These are phyloP conservation scores for Sporothrix inflata DNA, from an alignment of 2,329 filamentous ascomycete species.

Conservation along the genomic window DNA sequence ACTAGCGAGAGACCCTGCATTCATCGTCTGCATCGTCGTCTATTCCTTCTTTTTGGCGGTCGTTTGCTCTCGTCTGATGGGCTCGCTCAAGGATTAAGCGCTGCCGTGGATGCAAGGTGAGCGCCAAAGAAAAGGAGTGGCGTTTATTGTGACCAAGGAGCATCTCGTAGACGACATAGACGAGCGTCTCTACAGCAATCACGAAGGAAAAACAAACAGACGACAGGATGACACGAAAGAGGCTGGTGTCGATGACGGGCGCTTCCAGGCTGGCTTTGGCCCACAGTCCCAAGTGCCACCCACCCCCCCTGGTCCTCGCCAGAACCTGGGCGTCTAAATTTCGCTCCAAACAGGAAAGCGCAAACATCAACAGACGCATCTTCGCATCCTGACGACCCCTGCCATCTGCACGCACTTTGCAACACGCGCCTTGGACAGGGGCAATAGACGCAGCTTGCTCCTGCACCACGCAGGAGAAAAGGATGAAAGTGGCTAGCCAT, in stretches of 20 bases:
- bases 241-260: background rate
- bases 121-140: background rate
- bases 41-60: background rate
- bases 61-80: background rate
- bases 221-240: background rate
- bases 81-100: background rate
- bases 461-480: background rate
- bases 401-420: background rate
- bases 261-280: background rate
- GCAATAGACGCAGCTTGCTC: background rate
- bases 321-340: slow-evolving; percentile 3
- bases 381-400: background rate
- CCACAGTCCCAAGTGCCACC: background rate
- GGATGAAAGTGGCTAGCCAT: background rate
- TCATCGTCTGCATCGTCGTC: background rate
- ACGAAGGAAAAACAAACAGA: background rate
- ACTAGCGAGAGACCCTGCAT: slow-evolving; percentile 12
- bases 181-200: background rate
- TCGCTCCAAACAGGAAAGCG: slow-evolving; percentile 9
- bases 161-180: background rate
- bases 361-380: slow-evolving; percentile 1
- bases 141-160: background rate
- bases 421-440: background rate
- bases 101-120: slow-evolving; percentile 11
- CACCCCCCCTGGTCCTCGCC: background rate